Evolutionary conservation across 129 eudicot genomes (phyloP).

Genomic region (Tagetes erecta): DNA sequence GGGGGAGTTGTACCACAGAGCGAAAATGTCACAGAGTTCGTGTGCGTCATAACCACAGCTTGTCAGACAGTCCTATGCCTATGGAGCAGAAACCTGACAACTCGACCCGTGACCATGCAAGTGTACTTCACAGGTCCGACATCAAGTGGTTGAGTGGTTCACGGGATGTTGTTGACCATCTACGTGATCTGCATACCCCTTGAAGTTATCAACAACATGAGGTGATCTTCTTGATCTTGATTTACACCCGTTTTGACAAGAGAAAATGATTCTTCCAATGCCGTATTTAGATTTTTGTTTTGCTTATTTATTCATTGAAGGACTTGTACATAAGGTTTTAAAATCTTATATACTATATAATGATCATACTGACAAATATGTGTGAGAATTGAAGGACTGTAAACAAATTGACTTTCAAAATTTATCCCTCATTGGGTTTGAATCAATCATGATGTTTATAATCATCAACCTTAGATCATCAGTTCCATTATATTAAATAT

Average conservation of each 20-base stretch:
- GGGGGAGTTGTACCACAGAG: conserved; percentile 60
- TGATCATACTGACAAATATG: conserved; percentile 17
- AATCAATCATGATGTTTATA: not conserved
- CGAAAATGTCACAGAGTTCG: conserved; percentile 63
- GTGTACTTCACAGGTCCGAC: conserved; percentile 74
- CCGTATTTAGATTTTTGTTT: conserved; percentile 4
- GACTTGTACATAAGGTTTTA: conserved; percentile 25
- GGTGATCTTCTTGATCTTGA: conserved; percentile 23
- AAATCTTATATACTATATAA: conserved; percentile 27
- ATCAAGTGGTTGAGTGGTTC: conserved; percentile 55
- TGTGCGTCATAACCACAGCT: conserved; percentile 69
- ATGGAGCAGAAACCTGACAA: conserved; percentile 38
- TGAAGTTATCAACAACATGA: conserved; percentile 24
- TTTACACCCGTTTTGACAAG: conserved; percentile 32
- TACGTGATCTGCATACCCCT: conserved; percentile 60
- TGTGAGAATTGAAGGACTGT: conserved; percentile 9
- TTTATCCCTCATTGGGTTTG: not conserved
- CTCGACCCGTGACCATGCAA: conserved; percentile 38
- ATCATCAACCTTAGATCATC: not conserved
- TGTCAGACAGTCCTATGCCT: conserved; percentile 48
- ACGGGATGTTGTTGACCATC: conserved; percentile 70
- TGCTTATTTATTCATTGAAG: not conserved
- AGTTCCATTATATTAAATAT: no score
- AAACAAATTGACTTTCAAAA: not conserved
- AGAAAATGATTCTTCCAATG: conserved; percentile 22